A percentile compares a stretch with the other conserved stretches of the same genome.
These are phyloP conservation scores for Geranomyces michiganensis DNA, from an alignment of 192 early-diverging fungal species.

Conservation along the genomic window DNA sequence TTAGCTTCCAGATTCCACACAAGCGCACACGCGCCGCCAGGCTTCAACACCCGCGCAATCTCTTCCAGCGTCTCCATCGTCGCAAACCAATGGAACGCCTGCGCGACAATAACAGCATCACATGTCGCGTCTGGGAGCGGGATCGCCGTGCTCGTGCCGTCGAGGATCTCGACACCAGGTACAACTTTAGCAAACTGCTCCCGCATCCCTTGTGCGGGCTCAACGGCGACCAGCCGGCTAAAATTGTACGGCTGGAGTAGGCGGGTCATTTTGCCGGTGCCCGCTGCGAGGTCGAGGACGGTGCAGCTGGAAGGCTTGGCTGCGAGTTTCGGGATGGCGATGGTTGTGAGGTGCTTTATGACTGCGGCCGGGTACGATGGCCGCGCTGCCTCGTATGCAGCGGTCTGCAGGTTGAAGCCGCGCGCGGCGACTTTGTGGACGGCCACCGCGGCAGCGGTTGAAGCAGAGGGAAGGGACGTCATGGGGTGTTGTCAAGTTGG, in stretches of 20 bases:
- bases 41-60: conserved; percentile 50
- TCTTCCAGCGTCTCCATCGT: conserved; percentile 42
- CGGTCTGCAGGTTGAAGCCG: conserved; percentile 26
- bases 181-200: not conserved
- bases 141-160: not conserved
- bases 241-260: conserved; percentile 9
- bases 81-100: conserved; percentile 63
- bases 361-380: conserved; percentile 20
- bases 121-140: conserved; percentile 9
- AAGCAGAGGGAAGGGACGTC: too few species aligned
- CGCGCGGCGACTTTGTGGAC: conserved; percentile 13
- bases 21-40: conserved; percentile 35
- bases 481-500: too few species aligned
- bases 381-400: conserved; percentile 17
- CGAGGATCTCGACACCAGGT: not conserved
- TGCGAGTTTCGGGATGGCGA: not conserved
- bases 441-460: not conserved
- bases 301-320: not conserved
- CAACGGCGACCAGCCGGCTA: not conserved
- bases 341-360: conserved; percentile 2
- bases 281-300: conserved; percentile 6
- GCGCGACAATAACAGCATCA: not conserved
- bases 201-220: conserved; percentile 10
- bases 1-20: conserved; percentile 56
- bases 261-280: conserved; percentile 19